Evolutionary conservation across 1,284 basidiomycete genomes (phyloP).

Genomic region (Athelia sp.): DNA sequence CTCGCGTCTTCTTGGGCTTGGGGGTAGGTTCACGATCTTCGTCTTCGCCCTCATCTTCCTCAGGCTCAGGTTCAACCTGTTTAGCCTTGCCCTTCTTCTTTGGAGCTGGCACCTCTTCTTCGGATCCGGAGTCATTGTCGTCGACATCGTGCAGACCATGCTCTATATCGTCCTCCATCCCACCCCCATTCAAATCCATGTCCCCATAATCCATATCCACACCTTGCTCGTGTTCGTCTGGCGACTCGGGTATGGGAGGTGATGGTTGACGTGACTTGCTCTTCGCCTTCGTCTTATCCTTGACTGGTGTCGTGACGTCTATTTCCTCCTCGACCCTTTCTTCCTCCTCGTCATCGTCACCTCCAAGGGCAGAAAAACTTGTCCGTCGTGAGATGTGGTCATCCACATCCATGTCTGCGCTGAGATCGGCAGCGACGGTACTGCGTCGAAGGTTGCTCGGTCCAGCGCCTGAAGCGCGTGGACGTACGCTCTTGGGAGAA

Average conservation of each 20-base stretch:
- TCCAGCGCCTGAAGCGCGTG: conserved; percentile 22
- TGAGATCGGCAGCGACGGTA: conserved; percentile 43
- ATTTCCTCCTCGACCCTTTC: conserved; percentile 15
- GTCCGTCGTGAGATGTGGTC: conserved; percentile 12
- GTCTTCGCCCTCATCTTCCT: conserved; percentile 22
- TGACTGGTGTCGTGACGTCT: neutral
- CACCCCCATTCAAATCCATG: conserved; percentile 24
- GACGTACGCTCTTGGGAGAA: conserved; percentile 42
- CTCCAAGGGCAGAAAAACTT: neutral
- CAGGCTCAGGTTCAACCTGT: conserved; percentile 23
- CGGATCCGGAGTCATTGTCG: conserved; percentile 22
- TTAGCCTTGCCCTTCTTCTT: conserved; percentile 19
- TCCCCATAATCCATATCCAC: neutral
- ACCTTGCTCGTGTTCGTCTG: conserved; percentile 13
- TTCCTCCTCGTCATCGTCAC: conserved; percentile 27
- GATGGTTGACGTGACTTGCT: conserved; percentile 13
- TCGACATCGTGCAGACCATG: conserved; percentile 41
- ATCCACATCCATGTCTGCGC: conserved; percentile 32
- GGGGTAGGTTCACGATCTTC: conserved; percentile 3
- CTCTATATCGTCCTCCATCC: conserved; percentile 51
- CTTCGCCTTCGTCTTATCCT: conserved; percentile 7
- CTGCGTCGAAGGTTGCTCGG: conserved; percentile 17
- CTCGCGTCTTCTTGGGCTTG: conserved; percentile 14
- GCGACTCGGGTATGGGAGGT: conserved; percentile 5
- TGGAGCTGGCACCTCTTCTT: conserved; percentile 23